Percentiles rank a stretch among this genome's conserved stretches.
Evolutionary conservation across 169 alveolate genomes (phyloP).

Genomic region (Cryptosporidium viatorum): DNA sequence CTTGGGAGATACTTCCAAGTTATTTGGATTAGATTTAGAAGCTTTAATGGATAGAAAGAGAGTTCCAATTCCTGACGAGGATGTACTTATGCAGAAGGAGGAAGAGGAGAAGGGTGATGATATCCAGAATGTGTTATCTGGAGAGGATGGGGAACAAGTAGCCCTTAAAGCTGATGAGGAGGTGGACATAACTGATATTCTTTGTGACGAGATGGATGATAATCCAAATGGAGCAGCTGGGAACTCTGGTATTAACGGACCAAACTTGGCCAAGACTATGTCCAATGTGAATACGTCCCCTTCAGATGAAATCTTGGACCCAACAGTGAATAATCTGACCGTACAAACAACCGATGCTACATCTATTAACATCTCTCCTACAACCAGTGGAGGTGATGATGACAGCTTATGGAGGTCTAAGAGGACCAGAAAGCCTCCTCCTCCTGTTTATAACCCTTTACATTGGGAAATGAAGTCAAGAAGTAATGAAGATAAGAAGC

Average conservation of each 20-base stretch:
- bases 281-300: constrained; percentile 47
- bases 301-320: constrained; percentile 40
- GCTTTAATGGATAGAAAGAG: constrained; percentile 65
- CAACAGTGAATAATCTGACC: not conserved
- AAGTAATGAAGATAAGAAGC: constrained; percentile 82
- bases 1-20: constrained; percentile 54
- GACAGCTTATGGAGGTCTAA: constrained; percentile 68
- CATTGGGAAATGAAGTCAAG: constrained; percentile 62
- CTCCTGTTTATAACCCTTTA: constrained; percentile 61
- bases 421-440: constrained; percentile 73
- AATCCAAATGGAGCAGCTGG: not conserved
- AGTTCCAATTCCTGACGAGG: constrained; percentile 73
- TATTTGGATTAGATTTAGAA: constrained; percentile 42
- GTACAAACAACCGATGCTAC: constrained; percentile 1
- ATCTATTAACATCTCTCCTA: constrained; percentile 36
- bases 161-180: constrained; percentile 50
- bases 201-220: constrained; percentile 68
- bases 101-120: constrained; percentile 45
- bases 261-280: not conserved
- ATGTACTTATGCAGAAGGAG: constrained; percentile 70
- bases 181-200: constrained; percentile 64
- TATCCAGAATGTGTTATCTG: not conserved
- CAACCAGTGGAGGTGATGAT: constrained; percentile 61
- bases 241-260: not conserved
- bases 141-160: not conserved